phyloP scores from a whole-genome alignment of 2,329 filamentous ascomycete species.

The Diaporthe citri region DNA sequence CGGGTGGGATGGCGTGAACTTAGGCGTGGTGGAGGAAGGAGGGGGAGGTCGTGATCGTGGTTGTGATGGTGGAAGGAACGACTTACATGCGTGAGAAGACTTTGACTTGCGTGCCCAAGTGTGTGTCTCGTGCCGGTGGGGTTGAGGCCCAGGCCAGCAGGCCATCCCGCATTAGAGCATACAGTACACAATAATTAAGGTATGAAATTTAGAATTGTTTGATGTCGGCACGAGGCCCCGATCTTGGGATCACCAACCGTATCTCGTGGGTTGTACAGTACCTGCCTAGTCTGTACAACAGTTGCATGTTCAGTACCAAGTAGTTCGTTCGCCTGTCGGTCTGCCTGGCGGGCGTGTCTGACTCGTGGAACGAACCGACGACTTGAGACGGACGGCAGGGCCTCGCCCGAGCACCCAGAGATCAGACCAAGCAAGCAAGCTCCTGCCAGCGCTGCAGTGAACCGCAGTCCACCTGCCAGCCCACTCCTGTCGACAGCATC shows the following conservation, averaged over 20 bases:
- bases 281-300: not conserved
- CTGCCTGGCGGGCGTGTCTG: not conserved
- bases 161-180: not conserved
- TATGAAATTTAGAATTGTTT: conserved; percentile 9
- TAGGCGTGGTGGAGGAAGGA: not conserved
- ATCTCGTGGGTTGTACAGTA: not conserved
- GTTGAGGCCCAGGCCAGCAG: not conserved
- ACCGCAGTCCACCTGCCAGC: not conserved
- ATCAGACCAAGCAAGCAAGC: conserved; percentile 1
- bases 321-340: not conserved
- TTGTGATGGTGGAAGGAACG: not conserved
- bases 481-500: conserved; percentile 5
- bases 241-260: conserved; percentile 17
- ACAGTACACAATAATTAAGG: not conserved
- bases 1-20: conserved; percentile 10
- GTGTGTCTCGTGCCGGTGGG: not conserved
- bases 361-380: conserved; percentile 13
- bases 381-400: conserved; percentile 27
- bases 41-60: not conserved
- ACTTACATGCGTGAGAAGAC: not conserved
- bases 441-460: not conserved
- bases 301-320: not conserved
- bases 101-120: not conserved
- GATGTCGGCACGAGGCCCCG: conserved; percentile 8
- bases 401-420: conserved; percentile 13